Base-by-base conservation (phyloP, 1,284 basidiomycete genomes). In the Clitocybe nebularis region DNA sequence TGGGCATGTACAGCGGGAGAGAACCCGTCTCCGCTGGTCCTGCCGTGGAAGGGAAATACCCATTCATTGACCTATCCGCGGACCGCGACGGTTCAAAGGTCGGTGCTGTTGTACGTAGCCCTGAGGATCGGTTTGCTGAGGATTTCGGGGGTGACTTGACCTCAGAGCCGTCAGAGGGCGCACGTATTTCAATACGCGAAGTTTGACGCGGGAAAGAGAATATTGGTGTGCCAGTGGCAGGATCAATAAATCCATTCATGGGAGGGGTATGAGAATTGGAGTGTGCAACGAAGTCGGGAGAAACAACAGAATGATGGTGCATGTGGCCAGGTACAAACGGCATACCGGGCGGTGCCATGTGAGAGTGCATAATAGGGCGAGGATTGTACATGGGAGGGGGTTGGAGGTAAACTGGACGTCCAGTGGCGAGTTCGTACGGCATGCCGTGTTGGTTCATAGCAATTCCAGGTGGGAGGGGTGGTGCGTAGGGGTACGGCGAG, bases 361-460 rank as follows among this genome's bases (percentile, higher is more conserved):
- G 72, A 14, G 71, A 65, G 45, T 75, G 77, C 52, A 81, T 69
- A 46, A 81, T 59, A 14, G 82, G 79, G 13, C 75, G 81, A 38
- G 82, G 81, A 34, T 77, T 78, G 57, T 79, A 86, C 64, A 86
- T 73, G 11, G 72, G 66, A 3, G 73, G 71, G 25, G 75, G 66
- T 49, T 76, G 80, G 11, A 89, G 68, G 52, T 82, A 84, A 23
- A 90, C 80, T 5, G 84, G 77, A 28, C 83, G 83, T 20, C 88
- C 87, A 4, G 84, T 89, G 7, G 84, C 77, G 43, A 89, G 58
- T 59, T 89, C 86, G 59, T 83, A 91, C 17, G 85, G 72, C 64
- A 86, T 75, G 25, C 87, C 89, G 41, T 81, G 79, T 36, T 79
- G 77, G 48, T 79, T 79, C 56, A 89, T 64, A 8, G 74, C 85